Evolutionary conservation across 148 eudicot species (phyloP).

Genomic region (Linanthus parryae): DNA sequence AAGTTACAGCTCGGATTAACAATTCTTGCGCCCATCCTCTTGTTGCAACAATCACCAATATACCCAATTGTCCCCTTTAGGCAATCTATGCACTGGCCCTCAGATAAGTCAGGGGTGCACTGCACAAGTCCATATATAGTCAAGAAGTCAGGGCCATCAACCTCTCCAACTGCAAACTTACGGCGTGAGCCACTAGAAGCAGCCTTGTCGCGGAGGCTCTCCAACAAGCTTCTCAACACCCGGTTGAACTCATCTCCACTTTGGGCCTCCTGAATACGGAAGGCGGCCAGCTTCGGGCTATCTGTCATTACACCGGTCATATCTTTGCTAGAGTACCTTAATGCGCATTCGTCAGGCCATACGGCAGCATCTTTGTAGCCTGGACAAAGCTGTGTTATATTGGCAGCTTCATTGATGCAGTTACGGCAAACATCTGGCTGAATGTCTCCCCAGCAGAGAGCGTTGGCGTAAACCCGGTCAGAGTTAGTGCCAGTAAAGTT

Average conservation of each 20-base stretch:
- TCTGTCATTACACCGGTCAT: no score
- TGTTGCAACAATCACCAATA: neutral
- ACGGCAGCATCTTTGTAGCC: neutral
- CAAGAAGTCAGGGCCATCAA: neutral
- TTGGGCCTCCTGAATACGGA: no score
- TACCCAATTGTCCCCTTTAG: conserved; percentile 6
- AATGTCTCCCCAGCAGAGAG: no score
- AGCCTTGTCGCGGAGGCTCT: conserved; percentile 5
- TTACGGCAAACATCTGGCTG: neutral
- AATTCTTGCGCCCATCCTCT: neutral
- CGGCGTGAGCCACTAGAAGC: conserved; percentile 10
- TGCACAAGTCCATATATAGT: conserved; percentile 22
- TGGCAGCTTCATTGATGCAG: neutral
- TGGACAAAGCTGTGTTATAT: neutral
- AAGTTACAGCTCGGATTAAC: conserved; percentile 1
- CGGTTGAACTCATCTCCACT: neutral
- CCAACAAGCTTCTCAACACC: neutral
- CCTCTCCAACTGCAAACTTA: conserved; percentile 16
- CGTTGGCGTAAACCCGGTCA: neutral
- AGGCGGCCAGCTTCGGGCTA: no score
- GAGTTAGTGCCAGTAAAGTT: neutral
- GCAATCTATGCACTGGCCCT: conserved; percentile 20
- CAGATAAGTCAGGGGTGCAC: conserved; percentile 40
- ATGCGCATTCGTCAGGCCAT: neutral
- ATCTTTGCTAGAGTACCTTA: neutral